Percentiles rank a stretch among this genome's conserved stretches.
These are phyloP conservation scores for Coemansia sp. DNA, from an alignment of 192 early-diverging fungal species.

Conservation along the genomic window DNA sequence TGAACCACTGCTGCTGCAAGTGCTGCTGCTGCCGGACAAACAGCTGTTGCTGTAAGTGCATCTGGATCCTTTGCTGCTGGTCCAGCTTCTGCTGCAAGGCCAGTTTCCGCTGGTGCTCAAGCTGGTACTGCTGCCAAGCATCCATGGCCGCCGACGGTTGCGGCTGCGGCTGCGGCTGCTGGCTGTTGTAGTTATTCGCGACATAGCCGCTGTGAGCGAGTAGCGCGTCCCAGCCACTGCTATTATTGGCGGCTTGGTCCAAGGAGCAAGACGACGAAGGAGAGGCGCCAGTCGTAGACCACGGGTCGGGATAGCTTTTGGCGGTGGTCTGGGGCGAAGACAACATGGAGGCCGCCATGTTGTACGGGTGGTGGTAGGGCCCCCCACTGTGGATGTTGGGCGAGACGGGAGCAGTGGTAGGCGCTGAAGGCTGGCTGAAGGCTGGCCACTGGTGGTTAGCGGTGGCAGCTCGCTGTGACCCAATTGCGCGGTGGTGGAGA, in stretches of 20 bases:
- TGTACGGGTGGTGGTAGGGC: not conserved
- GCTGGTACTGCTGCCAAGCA: slow-evolving; percentile 52
- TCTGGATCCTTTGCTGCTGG: slow-evolving; percentile 33
- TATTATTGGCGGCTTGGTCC: not conserved
- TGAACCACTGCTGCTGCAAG: not conserved
- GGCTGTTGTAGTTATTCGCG: not conserved
- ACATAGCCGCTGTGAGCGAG: not conserved
- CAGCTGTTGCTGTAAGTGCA: slow-evolving; percentile 27
- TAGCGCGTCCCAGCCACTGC: not conserved
- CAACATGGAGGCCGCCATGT: not conserved
- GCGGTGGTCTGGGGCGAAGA: slow-evolving; percentile 9
- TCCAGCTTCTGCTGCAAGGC: slow-evolving; percentile 36
- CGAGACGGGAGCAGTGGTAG: slow-evolving; percentile 20
- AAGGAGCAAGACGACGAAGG: not conserved
- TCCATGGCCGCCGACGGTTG: slow-evolving; percentile 19
- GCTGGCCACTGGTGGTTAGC: not conserved
- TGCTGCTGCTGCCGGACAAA: slow-evolving; percentile 20
- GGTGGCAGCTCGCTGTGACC: slow-evolving; percentile 15
- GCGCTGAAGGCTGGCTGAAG: not conserved
- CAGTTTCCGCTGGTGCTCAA: slow-evolving; percentile 35
- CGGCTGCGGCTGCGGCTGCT: not conserved
- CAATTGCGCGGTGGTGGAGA: slow-evolving; percentile 10
- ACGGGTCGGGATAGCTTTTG: not conserved
- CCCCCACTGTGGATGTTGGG: not conserved
- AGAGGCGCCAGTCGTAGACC: not conserved